These are phyloP conservation scores for Sphagnum magellanicum DNA, from an alignment of 228 moss, liverwort and hornwort species.

Conservation along the genomic window DNA sequence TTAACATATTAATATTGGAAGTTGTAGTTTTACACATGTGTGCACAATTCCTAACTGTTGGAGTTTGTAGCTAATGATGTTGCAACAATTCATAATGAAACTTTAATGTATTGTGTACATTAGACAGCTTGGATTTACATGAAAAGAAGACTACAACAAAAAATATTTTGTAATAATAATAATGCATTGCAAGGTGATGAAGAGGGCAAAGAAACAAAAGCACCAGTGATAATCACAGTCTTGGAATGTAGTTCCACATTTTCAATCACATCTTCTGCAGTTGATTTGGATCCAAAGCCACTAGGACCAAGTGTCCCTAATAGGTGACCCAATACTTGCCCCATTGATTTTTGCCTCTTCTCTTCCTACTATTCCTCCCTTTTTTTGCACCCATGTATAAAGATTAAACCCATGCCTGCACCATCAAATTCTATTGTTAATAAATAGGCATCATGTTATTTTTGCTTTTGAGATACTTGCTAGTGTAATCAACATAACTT, in stretches of 20 bases:
- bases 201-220: background rate
- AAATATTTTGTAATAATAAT: background rate
- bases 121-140: too few relatives aligned
- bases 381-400: too few relatives aligned
- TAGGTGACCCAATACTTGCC: background rate
- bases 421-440: too few relatives aligned
- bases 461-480: too few relatives aligned
- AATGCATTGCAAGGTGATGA: background rate
- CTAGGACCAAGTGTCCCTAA: background rate
- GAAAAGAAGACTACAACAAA: background rate
- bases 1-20: too few relatives aligned
- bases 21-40: too few relatives aligned
- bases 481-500: too few relatives aligned
- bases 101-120: too few relatives aligned
- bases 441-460: too few relatives aligned
- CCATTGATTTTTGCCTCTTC: background rate
- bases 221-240: slow-evolving; percentile 4
- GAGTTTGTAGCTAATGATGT: background rate
- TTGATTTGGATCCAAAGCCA: background rate
- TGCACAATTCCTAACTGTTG: background rate
- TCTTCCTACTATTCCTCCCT: background rate
- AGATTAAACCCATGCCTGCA: too few relatives aligned
- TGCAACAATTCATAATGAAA: background rate
- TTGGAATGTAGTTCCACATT: background rate
- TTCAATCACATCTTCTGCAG: background rate